Base-by-base conservation (phyloP, 345 rosid genomes). In the Salix arbutifolia region DNA sequence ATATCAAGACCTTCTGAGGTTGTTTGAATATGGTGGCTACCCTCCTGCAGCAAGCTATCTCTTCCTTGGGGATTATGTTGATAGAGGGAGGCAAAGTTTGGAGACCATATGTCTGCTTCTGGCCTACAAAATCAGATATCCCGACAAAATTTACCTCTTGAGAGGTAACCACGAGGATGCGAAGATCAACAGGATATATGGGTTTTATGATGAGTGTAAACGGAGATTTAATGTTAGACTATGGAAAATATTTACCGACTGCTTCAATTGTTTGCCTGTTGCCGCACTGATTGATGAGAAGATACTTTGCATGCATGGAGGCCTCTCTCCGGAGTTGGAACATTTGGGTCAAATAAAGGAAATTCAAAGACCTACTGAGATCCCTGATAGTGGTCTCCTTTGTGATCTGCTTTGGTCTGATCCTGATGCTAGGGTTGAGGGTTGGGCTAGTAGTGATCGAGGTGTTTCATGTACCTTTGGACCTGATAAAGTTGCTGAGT, bases 151-250 rank as follows among this genome's bases (percentile, higher is more conserved):
- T 33, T 84, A 53, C 75, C 97, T 94, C 74, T 84, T 96, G 82
- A 86, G 99, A 79, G 99, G 98, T 76, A 96, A 96, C 90, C 99
- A 96, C 37, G 99, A 96, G 84, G 99, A 96, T 67, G 94, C 99
- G 3, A 96, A 94, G 89, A 94, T 96, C 87, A 96, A 96, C 25
- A 78, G 97, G 74, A 87, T 96, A 75, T 96, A 96, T 76, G 99
- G 99, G 3, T 96, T 96, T 80, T 96, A 94, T 9, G 99, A 96
- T n/a, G 99, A 96, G 83, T 93, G 99, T 82, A 96, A 96, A 81
- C 85, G 99, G 81, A 82, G 99, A 78, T 94, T 96, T 76, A 96
- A 96, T 74, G 98, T 94, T 64, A 83, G 97, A 65, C 97, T 94
- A 70, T 92, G 99, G 99, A 96, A 91, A 79, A 88, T 92, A 71